A percentile compares a stretch with the other conserved stretches of the same genome.
Evolutionary conservation across 345 rosid species (phyloP).

Genomic region (Acer campestre): DNA sequence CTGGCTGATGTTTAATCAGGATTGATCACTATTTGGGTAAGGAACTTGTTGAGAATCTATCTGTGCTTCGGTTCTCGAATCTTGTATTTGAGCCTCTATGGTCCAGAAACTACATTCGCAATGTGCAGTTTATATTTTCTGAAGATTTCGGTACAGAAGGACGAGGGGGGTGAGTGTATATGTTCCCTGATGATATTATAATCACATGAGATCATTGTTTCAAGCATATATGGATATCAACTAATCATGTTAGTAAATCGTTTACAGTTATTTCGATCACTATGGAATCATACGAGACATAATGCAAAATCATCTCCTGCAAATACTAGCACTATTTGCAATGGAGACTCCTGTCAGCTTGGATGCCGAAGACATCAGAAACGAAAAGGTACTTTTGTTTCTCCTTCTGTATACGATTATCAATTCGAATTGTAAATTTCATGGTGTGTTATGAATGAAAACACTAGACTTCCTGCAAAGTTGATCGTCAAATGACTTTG

Average conservation of each 20-base stretch:
- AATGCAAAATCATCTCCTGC: slow-evolving; percentile 95
- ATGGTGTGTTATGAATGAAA: background rate
- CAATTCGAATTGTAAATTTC: background rate
- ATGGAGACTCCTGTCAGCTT: slow-evolving; percentile 98
- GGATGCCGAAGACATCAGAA: slow-evolving; percentile 91
- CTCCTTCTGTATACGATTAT: slow-evolving; percentile 2
- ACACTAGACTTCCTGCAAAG: background rate
- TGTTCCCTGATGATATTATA: background rate
- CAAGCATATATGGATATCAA: background rate
- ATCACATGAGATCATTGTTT: background rate
- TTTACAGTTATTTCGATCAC: slow-evolving; percentile 70
- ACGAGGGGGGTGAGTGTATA: slow-evolving; percentile 75
- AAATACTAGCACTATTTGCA: slow-evolving; percentile 89
- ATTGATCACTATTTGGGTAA: slow-evolving; percentile 93
- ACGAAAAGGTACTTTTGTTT: slow-evolving; percentile 70
- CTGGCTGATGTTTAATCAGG: slow-evolving; percentile 40
- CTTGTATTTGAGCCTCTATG: slow-evolving; percentile 92
- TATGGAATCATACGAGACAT: slow-evolving; percentile 92
- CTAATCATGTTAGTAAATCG: background rate
- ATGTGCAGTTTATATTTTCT: slow-evolving; percentile 86
- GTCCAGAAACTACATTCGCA: slow-evolving; percentile 84
- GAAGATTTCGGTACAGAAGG: slow-evolving; percentile 98
- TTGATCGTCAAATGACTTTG: slow-evolving; percentile 6
- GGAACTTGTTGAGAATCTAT: slow-evolving; percentile 93
- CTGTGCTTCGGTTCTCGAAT: slow-evolving; percentile 93